Evolutionary conservation across 1,284 basidiomycete genomes (phyloP).

Genomic region (Quambalaria eucalypti): DNA sequence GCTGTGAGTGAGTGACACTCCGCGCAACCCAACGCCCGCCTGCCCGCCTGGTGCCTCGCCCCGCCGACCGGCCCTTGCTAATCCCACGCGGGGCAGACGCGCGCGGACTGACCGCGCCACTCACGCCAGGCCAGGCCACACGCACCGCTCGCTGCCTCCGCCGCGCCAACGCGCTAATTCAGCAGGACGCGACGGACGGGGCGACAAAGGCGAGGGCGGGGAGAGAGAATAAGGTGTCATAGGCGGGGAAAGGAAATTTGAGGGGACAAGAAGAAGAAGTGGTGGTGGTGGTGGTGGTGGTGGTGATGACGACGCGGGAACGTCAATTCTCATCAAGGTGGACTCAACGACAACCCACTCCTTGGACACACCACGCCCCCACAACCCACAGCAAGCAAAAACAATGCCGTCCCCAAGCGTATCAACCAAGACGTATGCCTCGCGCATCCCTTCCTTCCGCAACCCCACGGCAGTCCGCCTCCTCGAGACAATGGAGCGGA

Average conservation of each 20-base stretch:
- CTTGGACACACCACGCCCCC: neutral
- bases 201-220: too few relatives aligned
- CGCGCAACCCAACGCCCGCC: too few relatives aligned
- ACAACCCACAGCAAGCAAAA: neutral
- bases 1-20: too few relatives aligned
- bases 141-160: too few relatives aligned
- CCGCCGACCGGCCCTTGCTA: neutral
- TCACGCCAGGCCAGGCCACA: too few relatives aligned
- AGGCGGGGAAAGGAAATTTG: neutral
- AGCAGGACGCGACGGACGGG: too few relatives aligned
- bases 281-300: neutral
- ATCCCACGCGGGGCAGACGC: neutral
- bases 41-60: neutral
- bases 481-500: slow-evolving; percentile 74
- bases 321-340: neutral
- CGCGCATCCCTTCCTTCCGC: slow-evolving; percentile 21
- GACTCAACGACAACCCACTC: neutral
- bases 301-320: neutral
- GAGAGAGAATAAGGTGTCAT: neutral
- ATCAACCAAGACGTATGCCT: slow-evolving; percentile 20
- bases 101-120: neutral
- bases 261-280: neutral
- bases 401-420: neutral
- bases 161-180: too few relatives aligned
- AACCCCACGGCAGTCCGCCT: slow-evolving; percentile 49